Evolutionary conservation across 2,329 filamentous ascomycete genomes (phyloP).

Genomic region (Penicillium italicum): DNA sequence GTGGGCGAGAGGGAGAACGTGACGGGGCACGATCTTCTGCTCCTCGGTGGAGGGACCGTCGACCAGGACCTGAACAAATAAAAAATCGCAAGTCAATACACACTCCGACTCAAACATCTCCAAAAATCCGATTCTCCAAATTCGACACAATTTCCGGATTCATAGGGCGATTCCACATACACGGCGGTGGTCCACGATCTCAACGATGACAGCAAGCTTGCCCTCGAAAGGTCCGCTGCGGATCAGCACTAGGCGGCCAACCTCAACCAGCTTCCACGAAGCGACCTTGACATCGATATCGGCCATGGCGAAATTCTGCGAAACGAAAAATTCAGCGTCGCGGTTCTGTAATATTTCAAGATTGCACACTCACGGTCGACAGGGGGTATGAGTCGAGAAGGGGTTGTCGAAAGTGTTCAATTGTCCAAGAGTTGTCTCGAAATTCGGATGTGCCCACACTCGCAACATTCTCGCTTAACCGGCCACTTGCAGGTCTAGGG

Average conservation of each 20-base stretch:
- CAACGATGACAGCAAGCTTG: constrained; percentile 89
- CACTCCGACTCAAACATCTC: constrained; percentile 5
- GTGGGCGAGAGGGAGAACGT: constrained; percentile 76
- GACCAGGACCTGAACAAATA: constrained; percentile 72
- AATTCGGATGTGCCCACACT: constrained; percentile 43
- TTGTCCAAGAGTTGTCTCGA: constrained; percentile 38
- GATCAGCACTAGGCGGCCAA: constrained; percentile 94
- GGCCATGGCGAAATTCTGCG: constrained; percentile 69
- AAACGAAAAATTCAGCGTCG: constrained; percentile 28
- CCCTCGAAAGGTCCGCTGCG: constrained; percentile 75
- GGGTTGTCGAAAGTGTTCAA: constrained; percentile 28
- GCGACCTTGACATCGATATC: constrained; percentile 77
- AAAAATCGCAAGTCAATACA: constrained; percentile 23
- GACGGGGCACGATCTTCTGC: constrained; percentile 77
- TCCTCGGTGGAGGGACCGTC: constrained; percentile 86
- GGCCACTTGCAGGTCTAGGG: constrained; percentile 40
- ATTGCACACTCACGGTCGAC: constrained; percentile 42
- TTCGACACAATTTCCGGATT: constrained; percentile 10
- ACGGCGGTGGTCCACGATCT: constrained; percentile 99
- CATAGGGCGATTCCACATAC: constrained; percentile 58
- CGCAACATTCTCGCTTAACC: constrained; percentile 38
- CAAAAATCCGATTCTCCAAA: constrained; percentile 5
- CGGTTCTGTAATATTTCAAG: constrained; percentile 7
- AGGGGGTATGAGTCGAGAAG: constrained; percentile 39
- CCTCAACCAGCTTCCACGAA: constrained; percentile 94